Evolutionary conservation across 768 basidiomycete species (phyloP), one percentile per base, ranked within the genome.

Genomic region (Suillus hirtellus): DNA sequence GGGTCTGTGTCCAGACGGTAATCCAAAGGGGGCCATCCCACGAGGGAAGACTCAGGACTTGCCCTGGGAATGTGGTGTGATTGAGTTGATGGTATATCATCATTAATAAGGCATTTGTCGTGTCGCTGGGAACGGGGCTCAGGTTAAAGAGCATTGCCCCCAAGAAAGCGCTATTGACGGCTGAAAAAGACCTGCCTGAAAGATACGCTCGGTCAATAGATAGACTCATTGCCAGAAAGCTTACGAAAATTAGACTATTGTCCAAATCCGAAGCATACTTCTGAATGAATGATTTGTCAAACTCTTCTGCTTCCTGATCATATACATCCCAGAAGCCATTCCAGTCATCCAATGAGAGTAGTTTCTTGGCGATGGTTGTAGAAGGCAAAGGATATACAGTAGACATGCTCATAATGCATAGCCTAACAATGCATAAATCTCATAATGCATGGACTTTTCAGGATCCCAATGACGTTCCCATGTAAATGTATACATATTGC

Each of bases 121-220:
- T 66, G 34, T 38, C 50, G 27, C 27, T 62, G 2, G 64, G 65
- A 35, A 34, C 34, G 15, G 65, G 65, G 27, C 50, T 50, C 10
- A 66, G 60, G 24, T 60, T 58, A 6, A 60, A 38, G 53, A 61
- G 59, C 59, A 66, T 56, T 12, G 15, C 19, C 34, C 52, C 40
- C 37, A 66, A 31, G 27, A 66, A 66, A 34, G 65, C 21, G 11
- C 65, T 24, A 37, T 42, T 65, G 40, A 66, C 65, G 42, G 65
- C 65, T 1, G 65, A 65, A 47, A 66, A 52, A 66, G 65, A 61
- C 65, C 65, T 17, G 65, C 66, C 65, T 66, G 44, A 27, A 49
- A 34, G 9, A 60, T 38, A 24, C 8, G 35, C n/a, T 63, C 35
- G 17, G 10, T 46, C 46, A 46, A 21, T 10, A n/a, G n/a, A 46